Evolutionary conservation across 495 filamentous ascomycete species (phyloP), one percentile per base, ranked within the genome.

Genomic region (Clohesyomyces aquaticus): DNA sequence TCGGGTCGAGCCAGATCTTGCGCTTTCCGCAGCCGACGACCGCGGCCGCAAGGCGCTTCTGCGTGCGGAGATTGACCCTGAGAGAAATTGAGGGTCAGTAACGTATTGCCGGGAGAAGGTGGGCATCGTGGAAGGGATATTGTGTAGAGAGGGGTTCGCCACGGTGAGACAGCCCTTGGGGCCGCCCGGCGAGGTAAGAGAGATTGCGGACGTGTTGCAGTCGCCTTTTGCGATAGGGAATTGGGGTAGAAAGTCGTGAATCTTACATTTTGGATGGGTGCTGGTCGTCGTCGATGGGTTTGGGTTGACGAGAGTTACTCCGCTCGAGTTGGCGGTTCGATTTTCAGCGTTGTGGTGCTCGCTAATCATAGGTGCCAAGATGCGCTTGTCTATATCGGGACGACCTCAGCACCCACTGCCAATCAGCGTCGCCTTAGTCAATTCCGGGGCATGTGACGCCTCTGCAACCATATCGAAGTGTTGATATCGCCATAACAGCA

Each of bases 1-100:
- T 98, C 79, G 94, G 94, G 83, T 99, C 94, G 78, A 99, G 92
- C 94, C 94, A 99, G 84, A 99, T 94, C 89, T 98, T 98, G 86
- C 93, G 89, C 88, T 98, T 89, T 79, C 94, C 94, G 85, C 91
- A 94, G 83, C 91, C 92, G 78, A 93, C 88, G 76, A 98, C 94
- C 79, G 93, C 91, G 76, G 94, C 91, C 77, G 94, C 95, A 74
- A 98, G 93, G 82, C 95, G 93, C 88, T 99, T 99, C 86, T 99
- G 94, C 75, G 94, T 98, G 79, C 88, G 88, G 78, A 98, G 91
- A 79, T 98, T 98, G 87, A 97, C 93, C 95, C 94, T 98, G 77
- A 72, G 57, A 43, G 49, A 58, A n/a, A 65, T 67, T 52, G 53
- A 59, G 43, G 41, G 59, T 70, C 48, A 70, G 67, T 51, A 56